These are phyloP conservation scores for Hibiscus mutabilis DNA, from an alignment of 345 rosid genomes.

Conservation along the genomic window DNA sequence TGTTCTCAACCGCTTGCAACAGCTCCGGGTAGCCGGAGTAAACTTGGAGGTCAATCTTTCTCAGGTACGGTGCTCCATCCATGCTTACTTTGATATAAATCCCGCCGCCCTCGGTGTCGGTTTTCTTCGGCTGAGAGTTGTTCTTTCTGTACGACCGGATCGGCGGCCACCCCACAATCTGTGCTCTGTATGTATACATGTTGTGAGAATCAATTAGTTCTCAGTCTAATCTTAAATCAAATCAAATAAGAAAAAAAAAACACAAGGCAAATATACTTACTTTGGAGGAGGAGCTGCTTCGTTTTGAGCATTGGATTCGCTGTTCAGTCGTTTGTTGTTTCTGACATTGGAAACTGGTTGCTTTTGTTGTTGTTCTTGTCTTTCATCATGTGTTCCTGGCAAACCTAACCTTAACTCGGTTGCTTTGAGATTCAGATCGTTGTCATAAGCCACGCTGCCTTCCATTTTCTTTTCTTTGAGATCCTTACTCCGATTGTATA, in stretches of 20 bases:
- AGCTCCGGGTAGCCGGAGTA: conserved; percentile 54
- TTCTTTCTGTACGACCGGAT: conserved; percentile 60
- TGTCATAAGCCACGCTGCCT: conserved; percentile 31
- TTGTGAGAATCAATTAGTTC: neutral
- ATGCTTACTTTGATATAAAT: conserved; percentile 78
- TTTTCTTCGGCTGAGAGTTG: conserved; percentile 36
- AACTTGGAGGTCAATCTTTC: conserved; percentile 62
- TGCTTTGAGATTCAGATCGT: conserved; percentile 64
- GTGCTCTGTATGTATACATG: conserved; percentile 33
- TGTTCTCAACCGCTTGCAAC: conserved; percentile 52
- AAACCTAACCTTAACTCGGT: conserved; percentile 78
- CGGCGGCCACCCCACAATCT: conserved; percentile 82
- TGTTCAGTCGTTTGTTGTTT: conserved; percentile 44
- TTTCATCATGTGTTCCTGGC: conserved; percentile 48
- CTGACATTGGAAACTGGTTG: conserved; percentile 27
- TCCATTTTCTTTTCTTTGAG: conserved; percentile 25
- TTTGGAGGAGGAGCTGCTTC: conserved; percentile 50
- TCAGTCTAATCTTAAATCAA: neutral
- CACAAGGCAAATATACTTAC: conserved; percentile 33
- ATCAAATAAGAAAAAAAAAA: neutral
- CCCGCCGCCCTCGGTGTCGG: conserved; percentile 42
- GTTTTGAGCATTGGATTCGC: conserved; percentile 18
- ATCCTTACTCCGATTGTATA: neutral
- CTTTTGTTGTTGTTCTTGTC: neutral
- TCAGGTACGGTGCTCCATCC: conserved; percentile 85